These are phyloP conservation scores for Psidium friedrichsthalianum DNA, from an alignment of 345 rosid species.

Conservation along the genomic window DNA sequence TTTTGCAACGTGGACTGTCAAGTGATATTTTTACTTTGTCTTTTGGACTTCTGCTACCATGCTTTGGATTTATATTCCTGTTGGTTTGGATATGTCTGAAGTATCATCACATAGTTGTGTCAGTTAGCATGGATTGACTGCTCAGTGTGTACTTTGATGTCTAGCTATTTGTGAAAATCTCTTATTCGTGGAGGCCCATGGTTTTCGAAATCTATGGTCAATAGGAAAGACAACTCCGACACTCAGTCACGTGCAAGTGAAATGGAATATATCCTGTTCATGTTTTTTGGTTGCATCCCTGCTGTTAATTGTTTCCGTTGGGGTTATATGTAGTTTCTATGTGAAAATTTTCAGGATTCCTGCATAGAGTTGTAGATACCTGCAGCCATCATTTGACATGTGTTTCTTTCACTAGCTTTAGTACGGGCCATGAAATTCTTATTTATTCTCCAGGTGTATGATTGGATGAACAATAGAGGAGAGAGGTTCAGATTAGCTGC, in stretches of 20 bases:
- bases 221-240: background rate
- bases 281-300: background rate
- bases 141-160: background rate
- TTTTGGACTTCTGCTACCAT: background rate
- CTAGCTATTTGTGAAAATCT: background rate
- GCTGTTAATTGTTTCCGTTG: background rate
- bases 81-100: background rate
- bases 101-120: background rate
- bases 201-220: background rate
- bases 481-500: slow-evolving; percentile 60
- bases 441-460: slow-evolving; percentile 42
- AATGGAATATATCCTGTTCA: background rate
- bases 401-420: background rate
- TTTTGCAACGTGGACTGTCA: background rate
- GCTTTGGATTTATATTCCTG: background rate
- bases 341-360: background rate
- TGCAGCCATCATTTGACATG: background rate
- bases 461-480: slow-evolving; percentile 79
- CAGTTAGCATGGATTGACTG: background rate
- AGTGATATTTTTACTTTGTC: background rate
- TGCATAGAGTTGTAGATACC: background rate
- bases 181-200: background rate
- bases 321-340: background rate
- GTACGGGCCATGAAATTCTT: background rate
- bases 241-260: background rate